Base-by-base conservation (phyloP, 192 early-diverging fungal genomes). In the Entomortierella chlamydospora region DNA sequence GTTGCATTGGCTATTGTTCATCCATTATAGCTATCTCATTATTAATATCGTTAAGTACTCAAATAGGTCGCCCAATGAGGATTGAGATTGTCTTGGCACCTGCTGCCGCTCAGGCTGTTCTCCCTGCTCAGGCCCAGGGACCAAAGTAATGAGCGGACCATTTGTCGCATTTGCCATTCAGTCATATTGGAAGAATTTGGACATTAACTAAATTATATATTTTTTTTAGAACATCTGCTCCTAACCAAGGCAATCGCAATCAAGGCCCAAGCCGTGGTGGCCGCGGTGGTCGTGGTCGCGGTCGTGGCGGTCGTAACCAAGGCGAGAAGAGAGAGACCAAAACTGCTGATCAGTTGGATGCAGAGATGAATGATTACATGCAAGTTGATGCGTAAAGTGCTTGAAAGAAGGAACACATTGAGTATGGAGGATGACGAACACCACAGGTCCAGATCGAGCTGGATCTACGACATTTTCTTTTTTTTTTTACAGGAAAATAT, bases 351-450 rank as follows among this genome's bases (percentile, higher is more conserved):
- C 71, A 85, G 64, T 70, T 85, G 58, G 84, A 85, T 56, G 82
- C 81, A 4, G 84, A 85, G 65, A 85, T 85, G 82, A 76, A 55
- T 37, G 84, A 85, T 54, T 85, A 85, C 58, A 85, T 85, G 84
- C 81, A 83, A 25, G 82, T 85, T 45, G 84, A 85, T 50, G 78
- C 76, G 11, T 79, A 70, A 66, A 12, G 2, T 47, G 45, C 2
- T 12, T 20, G 7, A 47, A 47, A 20, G 45, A 20, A 47, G 15
- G n/a, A n/a, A 47, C 12, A 3, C 15, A 11, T 47, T 47, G 15
- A 37, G 10, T 37, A 37, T 37, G 34, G 10, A 37, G n/a, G n/a
- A n/a, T n/a, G n/a, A n/a, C n/a, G n/a, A n/a, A n/a, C n/a, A n/a
- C n/a, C n/a, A n/a, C n/a, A n/a, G 34, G 34, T 37, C 34, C 10